Conservation (phyloP, 306 rosid species). For the Glycine soja region DNA sequence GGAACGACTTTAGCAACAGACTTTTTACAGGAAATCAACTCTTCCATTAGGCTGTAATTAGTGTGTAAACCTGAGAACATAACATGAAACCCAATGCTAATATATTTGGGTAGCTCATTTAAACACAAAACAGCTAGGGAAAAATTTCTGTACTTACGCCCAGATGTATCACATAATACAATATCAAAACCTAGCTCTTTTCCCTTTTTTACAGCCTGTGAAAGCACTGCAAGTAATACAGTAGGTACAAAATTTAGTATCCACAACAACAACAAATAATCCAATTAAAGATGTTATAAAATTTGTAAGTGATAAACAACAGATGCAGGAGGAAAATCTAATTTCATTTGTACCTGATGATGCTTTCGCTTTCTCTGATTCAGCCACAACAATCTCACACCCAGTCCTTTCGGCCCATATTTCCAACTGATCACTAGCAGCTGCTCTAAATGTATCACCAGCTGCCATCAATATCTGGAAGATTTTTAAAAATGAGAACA, state of each 20-base stretch:
- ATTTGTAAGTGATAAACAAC: slow-evolving; percentile 27
- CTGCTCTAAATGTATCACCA: slow-evolving; percentile 99
- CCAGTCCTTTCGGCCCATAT: slow-evolving; percentile 99
- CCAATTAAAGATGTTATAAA: neutral
- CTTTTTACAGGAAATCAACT: slow-evolving; percentile 92
- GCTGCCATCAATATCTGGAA: slow-evolving; percentile 92
- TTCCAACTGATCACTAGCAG: slow-evolving; percentile 97
- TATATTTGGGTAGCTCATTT: slow-evolving; percentile 27
- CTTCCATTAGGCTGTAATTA: slow-evolving; percentile 96
- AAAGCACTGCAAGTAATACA: slow-evolving; percentile 80
- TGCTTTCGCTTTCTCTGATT: slow-evolving; percentile 85
- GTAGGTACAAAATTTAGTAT: slow-evolving; percentile 56
- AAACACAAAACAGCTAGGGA: slow-evolving; percentile 38
- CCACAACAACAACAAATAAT: neutral
- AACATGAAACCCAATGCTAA: slow-evolving; percentile 35
- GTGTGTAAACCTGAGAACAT: slow-evolving; percentile 87
- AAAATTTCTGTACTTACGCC: slow-evolving; percentile 71
- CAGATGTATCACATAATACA: slow-evolving; percentile 95
- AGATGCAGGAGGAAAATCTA: slow-evolving; percentile 16
- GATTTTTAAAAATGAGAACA: slow-evolving; percentile 45
- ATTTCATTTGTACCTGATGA: slow-evolving; percentile 64
- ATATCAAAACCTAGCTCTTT: slow-evolving; percentile 83
- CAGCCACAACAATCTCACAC: slow-evolving; percentile 92
- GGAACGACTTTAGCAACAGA: slow-evolving; percentile 80
- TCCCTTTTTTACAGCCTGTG: slow-evolving; percentile 90